phyloP scores from a whole-genome alignment of 2,329 filamentous ascomycete genomes.

The Aspergillus sp. region DNA sequence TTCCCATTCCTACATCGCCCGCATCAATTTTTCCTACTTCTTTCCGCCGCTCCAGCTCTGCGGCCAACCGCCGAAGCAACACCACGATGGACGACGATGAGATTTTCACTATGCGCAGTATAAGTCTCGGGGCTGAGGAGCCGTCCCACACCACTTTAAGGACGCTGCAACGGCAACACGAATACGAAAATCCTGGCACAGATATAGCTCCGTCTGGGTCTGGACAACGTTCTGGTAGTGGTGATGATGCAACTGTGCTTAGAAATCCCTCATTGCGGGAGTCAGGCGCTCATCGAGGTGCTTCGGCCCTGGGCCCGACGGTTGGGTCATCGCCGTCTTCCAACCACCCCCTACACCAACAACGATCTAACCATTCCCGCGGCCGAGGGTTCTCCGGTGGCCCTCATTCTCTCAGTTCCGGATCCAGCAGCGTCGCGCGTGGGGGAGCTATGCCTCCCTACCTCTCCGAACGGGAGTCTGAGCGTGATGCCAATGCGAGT shows the following conservation, averaged over 20 bases:
- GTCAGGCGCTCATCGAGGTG: conserved; percentile 19
- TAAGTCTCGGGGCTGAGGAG: conserved; percentile 47
- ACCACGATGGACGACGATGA: conserved; percentile 44
- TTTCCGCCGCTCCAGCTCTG: conserved; percentile 48
- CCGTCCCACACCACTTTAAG: conserved; percentile 32
- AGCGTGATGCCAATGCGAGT: conserved; percentile 40
- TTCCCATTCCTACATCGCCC: conserved; percentile 51
- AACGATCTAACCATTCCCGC: conserved; percentile 37
- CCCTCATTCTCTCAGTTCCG: conserved; percentile 39
- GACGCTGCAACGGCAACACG: conserved; percentile 34
- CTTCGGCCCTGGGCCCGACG: conserved; percentile 23
- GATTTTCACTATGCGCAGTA: conserved; percentile 47
- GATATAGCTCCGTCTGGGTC: conserved; percentile 22
- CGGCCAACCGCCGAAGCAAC: conserved; percentile 37
- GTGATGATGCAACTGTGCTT: conserved; percentile 22
- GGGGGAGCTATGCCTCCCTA: conserved; percentile 33
- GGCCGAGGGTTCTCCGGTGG: conserved; percentile 39
- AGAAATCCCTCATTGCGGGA: conserved; percentile 22
- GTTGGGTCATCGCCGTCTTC: conserved; percentile 32
- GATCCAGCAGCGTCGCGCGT: conserved; percentile 41
- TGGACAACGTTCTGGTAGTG: conserved; percentile 14
- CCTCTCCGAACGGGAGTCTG: conserved; percentile 35
- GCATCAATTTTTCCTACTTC: conserved; percentile 36
- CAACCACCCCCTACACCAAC: conserved; percentile 36
- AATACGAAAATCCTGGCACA: conserved; percentile 26